These are phyloP conservation scores for Tephrocybe sp. DNA, from an alignment of 768 basidiomycete genomes.

Conservation along the genomic window DNA sequence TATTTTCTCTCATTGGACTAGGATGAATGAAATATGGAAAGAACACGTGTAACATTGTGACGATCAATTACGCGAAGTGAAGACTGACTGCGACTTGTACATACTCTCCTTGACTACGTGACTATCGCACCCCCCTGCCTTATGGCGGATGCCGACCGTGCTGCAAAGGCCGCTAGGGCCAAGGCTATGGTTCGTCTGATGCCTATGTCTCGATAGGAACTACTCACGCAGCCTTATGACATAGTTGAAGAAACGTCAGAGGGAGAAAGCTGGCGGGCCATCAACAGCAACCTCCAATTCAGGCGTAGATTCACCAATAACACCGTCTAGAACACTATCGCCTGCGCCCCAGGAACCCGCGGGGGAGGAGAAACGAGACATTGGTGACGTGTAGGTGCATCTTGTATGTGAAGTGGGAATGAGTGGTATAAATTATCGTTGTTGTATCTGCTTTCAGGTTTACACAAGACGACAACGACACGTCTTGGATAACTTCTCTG, in stretches of 20 bases:
- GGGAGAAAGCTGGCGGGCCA: constrained; percentile 58
- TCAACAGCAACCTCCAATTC: constrained; percentile 26
- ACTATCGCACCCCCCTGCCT: not conserved
- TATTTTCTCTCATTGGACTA: constrained; percentile 20
- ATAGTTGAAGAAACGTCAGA: constrained; percentile 81
- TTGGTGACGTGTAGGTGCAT: constrained; percentile 65
- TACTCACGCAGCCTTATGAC: constrained; percentile 8
- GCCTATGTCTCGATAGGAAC: constrained; percentile 2
- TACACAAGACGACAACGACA: constrained; percentile 43
- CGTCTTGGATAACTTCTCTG: constrained; percentile 61
- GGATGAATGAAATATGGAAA: not conserved
- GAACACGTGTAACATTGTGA: constrained; percentile 1
- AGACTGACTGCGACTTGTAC: no score
- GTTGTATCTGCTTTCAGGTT: constrained; percentile 29
- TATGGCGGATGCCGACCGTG: constrained; percentile 75
- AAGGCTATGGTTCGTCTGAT: constrained; percentile 66
- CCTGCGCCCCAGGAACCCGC: constrained; percentile 44
- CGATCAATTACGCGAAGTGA: not conserved
- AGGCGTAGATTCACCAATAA: constrained; percentile 38
- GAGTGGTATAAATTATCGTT: constrained; percentile 4
- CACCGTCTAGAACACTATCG: constrained; percentile 41
- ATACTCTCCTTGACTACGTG: no score
- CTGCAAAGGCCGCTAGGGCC: constrained; percentile 78
- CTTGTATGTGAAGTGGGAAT: constrained; percentile 13
- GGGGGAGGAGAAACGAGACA: constrained; percentile 48